phyloP scores from a whole-genome alignment of 169 alveolate species.

The Plasmodium vinckei region DNA sequence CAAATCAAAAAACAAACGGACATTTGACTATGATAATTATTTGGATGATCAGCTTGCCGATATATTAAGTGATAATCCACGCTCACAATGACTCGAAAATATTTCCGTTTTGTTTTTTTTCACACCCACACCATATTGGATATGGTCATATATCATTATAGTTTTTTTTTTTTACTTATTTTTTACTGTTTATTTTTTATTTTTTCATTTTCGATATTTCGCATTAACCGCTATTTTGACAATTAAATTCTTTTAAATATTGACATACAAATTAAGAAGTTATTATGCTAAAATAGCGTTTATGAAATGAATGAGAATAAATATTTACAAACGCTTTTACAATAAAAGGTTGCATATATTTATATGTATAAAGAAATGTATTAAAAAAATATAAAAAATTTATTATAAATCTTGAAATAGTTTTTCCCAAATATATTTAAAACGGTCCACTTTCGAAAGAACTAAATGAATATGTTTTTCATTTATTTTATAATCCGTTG shows the following conservation, averaged over 20 bases:
- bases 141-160: too few relatives aligned
- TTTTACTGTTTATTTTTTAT: neutral
- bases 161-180: neutral
- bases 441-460: slow-evolving; percentile 45
- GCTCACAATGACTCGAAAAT: neutral
- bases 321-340: too few relatives aligned
- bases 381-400: neutral
- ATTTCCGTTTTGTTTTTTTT: too few relatives aligned
- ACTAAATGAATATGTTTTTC: slow-evolving; percentile 42
- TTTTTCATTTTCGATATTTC: neutral
- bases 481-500: slow-evolving; percentile 27
- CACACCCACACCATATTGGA: too few relatives aligned
- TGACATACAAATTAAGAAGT: too few relatives aligned
- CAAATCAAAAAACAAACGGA: slow-evolving; percentile 1
- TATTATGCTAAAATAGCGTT: too few relatives aligned
- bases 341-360: too few relatives aligned
- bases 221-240: too few relatives aligned
- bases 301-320: too few relatives aligned
- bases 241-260: too few relatives aligned
- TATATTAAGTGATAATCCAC: neutral
- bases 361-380: too few relatives aligned
- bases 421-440: slow-evolving; percentile 68
- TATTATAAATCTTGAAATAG: slow-evolving; percentile 25
- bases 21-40: slow-evolving; percentile 58
- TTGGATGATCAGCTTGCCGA: slow-evolving; percentile 28